Percentiles rank a stretch among this genome's conserved stretches.
Evolutionary conservation across 2,329 filamentous ascomycete species (phyloP).

Genomic region (Teratosphaeria viscida): DNA sequence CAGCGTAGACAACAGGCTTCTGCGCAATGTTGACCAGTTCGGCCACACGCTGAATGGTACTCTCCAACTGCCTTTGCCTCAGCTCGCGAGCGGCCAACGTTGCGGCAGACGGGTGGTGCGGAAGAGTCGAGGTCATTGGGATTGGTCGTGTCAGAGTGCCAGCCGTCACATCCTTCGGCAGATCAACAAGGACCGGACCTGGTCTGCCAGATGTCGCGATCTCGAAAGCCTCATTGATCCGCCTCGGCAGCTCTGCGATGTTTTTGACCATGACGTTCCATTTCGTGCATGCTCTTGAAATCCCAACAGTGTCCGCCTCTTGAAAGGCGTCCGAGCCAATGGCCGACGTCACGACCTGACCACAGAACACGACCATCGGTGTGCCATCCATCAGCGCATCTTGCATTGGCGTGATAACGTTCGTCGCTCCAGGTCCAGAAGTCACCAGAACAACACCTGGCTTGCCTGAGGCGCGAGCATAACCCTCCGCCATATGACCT

Average conservation of each 20-base stretch:
- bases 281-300: constrained; percentile 90
- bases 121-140: constrained; percentile 62
- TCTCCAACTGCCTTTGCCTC: constrained; percentile 60
- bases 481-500: constrained; percentile 97
- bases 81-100: constrained; percentile 68
- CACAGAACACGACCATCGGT: constrained; percentile 89
- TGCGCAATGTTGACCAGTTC: constrained; percentile 77
- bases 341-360: constrained; percentile 79
- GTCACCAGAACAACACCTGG: constrained; percentile 95
- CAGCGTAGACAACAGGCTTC: constrained; percentile 91
- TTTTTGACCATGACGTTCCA: constrained; percentile 99
- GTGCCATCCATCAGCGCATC: constrained; percentile 93
- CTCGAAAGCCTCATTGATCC: constrained; percentile 97
- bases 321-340: constrained; percentile 97
- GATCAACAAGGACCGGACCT: constrained; percentile 86
- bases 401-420: constrained; percentile 92
- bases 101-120: constrained; percentile 74
- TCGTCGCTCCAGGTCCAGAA: constrained; percentile 91
- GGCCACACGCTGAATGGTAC: constrained; percentile 66
- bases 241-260: constrained; percentile 79
- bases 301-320: constrained; percentile 88
- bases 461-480: constrained; percentile 85
- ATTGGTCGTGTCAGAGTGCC: constrained; percentile 75
- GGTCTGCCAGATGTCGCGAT: constrained; percentile 91
- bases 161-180: constrained; percentile 93